phyloP scores from a whole-genome alignment of 805 yeast genomes.

The Scheffersomyces ergatensis region DNA sequence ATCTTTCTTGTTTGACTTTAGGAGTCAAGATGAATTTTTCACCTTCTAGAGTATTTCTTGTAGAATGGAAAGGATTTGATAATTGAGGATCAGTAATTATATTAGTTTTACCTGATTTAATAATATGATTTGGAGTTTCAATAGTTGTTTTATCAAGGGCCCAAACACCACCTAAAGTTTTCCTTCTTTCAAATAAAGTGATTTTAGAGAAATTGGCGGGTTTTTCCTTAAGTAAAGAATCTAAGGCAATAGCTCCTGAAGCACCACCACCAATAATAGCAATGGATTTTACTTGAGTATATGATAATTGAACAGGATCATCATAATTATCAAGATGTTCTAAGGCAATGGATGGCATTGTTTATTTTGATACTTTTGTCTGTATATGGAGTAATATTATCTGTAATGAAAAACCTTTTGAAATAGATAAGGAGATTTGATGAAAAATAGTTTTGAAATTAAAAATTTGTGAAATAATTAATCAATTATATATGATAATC shows the following conservation, averaged over 20 bases:
- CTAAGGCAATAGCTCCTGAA: conserved; percentile 42
- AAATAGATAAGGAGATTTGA: too few relatives aligned
- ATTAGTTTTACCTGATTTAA: conserved; percentile 18
- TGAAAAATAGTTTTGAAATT: too few relatives aligned
- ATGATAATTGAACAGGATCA: conserved; percentile 7
- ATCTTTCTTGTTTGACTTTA: conserved; percentile 21
- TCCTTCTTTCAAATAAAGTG: conserved; percentile 39
- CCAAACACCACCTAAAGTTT: conserved; percentile 44
- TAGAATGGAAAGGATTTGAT: conserved; percentile 19
- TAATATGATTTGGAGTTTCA: conserved; percentile 16
- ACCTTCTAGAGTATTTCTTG: background rate
- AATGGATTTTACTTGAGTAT: conserved; percentile 19
- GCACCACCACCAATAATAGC: conserved; percentile 53
- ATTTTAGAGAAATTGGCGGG: conserved; percentile 22
- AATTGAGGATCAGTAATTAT: conserved; percentile 26
- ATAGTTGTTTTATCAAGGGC: conserved; percentile 21
- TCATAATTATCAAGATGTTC: conserved; percentile 4
- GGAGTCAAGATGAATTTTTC: conserved; percentile 8
- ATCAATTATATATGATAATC: too few relatives aligned
- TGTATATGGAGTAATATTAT: too few relatives aligned
- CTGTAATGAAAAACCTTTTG: too few relatives aligned
- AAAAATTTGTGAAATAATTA: too few relatives aligned
- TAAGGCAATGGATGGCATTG: conserved; percentile 3
- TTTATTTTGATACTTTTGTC: too few relatives aligned
- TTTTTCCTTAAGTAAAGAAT: conserved; percentile 31